A percentile compares a stretch with the other conserved stretches of the same genome.
Evolutionary conservation across 345 rosid species (phyloP).

Genomic region (Populus simonii): DNA sequence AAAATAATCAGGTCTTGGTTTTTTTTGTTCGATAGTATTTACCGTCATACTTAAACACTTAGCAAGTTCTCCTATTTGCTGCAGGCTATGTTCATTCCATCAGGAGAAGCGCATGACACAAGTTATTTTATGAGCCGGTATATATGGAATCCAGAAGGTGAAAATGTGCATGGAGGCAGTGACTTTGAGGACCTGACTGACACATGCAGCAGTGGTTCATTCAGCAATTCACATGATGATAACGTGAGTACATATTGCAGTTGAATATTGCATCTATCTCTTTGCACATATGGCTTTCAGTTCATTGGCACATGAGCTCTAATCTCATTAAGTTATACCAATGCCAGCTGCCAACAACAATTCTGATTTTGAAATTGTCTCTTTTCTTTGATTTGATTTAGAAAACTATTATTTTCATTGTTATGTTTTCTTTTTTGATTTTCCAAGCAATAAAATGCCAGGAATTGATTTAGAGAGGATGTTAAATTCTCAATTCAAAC

Average conservation of each 20-base stretch:
- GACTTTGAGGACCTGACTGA: slow-evolving; percentile 84
- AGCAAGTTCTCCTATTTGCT: slow-evolving; percentile 13
- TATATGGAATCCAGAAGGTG: slow-evolving; percentile 88
- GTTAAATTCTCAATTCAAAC: not conserved
- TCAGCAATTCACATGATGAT: slow-evolving; percentile 67
- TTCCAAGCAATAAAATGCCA: not conserved
- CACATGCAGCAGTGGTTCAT: slow-evolving; percentile 68
- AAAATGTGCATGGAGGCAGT: slow-evolving; percentile 68
- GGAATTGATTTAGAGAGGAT: not conserved
- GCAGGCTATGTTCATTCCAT: slow-evolving; percentile 95
- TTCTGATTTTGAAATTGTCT: not conserved
- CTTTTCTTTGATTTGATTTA: not conserved
- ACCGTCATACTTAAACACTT: slow-evolving; percentile 14
- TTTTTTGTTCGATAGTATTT: not conserved
- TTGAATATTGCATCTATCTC: not conserved
- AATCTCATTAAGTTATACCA: not conserved
- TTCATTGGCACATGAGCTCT: not conserved
- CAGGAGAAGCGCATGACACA: slow-evolving; percentile 76
- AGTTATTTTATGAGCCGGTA: slow-evolving; percentile 94
- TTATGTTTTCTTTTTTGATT: no score
- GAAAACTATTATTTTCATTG: not conserved
- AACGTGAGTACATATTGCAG: slow-evolving; percentile 40
- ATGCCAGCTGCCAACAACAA: not conserved
- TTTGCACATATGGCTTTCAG: slow-evolving; percentile 2
- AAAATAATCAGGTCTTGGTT: not conserved